A percentile compares a stretch with the other conserved stretches of the same genome.
These are phyloP conservation scores for Rehmannia glutinosa DNA, from an alignment of 257 asterid species.

Conservation along the genomic window DNA sequence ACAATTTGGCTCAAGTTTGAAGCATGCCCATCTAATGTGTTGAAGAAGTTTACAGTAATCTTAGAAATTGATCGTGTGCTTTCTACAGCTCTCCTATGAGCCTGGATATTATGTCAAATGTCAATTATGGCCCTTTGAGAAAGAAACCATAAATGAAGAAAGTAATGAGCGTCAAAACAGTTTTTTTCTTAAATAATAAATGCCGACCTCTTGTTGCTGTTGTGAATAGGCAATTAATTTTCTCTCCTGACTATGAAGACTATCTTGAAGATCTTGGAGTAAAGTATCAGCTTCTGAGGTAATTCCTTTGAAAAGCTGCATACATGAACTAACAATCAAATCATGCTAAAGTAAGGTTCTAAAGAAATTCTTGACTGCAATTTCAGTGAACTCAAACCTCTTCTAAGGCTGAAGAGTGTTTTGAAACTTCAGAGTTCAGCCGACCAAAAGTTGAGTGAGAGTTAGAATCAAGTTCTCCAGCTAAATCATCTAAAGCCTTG, in stretches of 20 bases:
- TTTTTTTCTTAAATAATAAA: not conserved
- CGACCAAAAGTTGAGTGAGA: constrained; percentile 69
- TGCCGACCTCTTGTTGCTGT: constrained; percentile 71
- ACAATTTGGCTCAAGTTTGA: constrained; percentile 75
- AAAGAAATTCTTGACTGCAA: constrained; percentile 7
- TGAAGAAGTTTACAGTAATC: constrained; percentile 62
- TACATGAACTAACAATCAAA: constrained; percentile 20
- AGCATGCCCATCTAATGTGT: constrained; percentile 65
- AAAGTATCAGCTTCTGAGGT: constrained; percentile 82
- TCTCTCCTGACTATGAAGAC: constrained; percentile 71
- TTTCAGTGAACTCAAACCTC: constrained; percentile 52
- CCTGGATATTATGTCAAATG: constrained; percentile 41
- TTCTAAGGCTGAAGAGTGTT: constrained; percentile 74
- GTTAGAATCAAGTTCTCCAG: constrained; percentile 74
- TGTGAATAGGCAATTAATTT: constrained; percentile 64
- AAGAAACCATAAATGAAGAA: constrained; percentile 1
- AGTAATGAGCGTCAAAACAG: constrained; percentile 4
- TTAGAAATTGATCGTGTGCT: constrained; percentile 75
- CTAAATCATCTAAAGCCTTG: constrained; percentile 65
- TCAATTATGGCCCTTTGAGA: constrained; percentile 1
- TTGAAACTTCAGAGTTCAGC: constrained; percentile 76
- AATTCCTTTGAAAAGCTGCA: constrained; percentile 76
- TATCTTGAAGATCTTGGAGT: constrained; percentile 82
- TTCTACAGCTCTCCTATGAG: constrained; percentile 80
- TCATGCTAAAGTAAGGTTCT: constrained; percentile 4